Evolutionary conservation across 306 rosid species (phyloP).

Genomic region (Ceratonia siliqua): DNA sequence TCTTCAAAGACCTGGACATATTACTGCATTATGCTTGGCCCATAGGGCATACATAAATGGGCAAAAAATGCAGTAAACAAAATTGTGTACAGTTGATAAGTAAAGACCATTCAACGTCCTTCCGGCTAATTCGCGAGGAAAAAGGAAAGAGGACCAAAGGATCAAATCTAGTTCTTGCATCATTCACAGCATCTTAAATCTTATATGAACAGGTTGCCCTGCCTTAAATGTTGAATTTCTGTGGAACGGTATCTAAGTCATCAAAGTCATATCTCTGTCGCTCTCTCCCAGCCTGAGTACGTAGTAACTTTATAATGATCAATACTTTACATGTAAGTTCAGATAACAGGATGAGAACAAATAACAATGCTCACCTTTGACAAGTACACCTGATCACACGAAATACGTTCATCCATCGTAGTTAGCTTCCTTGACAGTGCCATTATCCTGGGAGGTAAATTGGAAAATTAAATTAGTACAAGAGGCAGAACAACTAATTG

Average conservation of each 20-base stretch:
- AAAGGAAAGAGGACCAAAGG: conserved; percentile 1
- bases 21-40: not conserved
- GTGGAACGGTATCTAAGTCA: conserved; percentile 73
- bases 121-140: conserved; percentile 4
- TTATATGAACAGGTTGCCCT: conserved; percentile 15
- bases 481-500: not conserved
- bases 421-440: conserved; percentile 71
- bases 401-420: conserved; percentile 64
- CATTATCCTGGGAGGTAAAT: conserved; percentile 59
- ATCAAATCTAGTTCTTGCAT: conserved; percentile 8
- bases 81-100: not conserved
- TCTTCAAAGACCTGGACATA: not conserved
- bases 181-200: conserved; percentile 27
- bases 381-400: conserved; percentile 70
- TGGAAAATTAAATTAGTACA: not conserved
- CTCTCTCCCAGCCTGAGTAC: conserved; percentile 74
- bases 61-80: not conserved
- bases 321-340: conserved; percentile 9
- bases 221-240: conserved; percentile 58
- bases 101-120: not conserved
- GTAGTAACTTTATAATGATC: not conserved
- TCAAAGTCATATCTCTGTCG: conserved; percentile 74
- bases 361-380: conserved; percentile 52
- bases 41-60: not conserved
- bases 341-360: not conserved